Evolutionary conservation across 305 asterid genomes (phyloP), one percentile per base, ranked within the genome.

Genomic region (Galium porrigens): DNA sequence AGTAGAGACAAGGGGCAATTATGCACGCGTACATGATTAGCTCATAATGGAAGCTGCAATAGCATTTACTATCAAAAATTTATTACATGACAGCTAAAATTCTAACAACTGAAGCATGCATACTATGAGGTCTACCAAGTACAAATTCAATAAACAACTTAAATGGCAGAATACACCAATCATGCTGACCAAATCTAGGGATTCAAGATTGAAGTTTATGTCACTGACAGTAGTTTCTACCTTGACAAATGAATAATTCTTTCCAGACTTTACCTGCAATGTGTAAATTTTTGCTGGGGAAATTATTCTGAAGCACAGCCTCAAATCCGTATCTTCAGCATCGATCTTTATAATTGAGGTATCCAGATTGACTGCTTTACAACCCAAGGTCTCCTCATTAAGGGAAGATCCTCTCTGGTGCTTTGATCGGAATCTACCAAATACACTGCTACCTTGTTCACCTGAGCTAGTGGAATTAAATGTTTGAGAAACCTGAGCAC

Each of bases 291-390:
- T 85, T 36, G 73, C 71, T 42, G 99, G 99, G 34, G 99, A 92
- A 71, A 92, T 92, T 73, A 92, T 79, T 79, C 99, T 79, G 87
- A 92, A 92, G 83, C 99, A 92, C 27, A 92, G 85, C 72, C 96
- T 86, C 75, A 92, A 72, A 79, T 92, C 96, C 68, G 89, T 69
- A 77, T 92, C 99, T 70, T 92, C 99, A 34, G 95, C 96, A 74
- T 92, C 99, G 61, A 83, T 76, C 82, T 92, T 92, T 61, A 92
- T 87, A 61, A 91, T 89, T 66, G 99, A 84, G 61, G 96, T 85
- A 49, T 79, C 95, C 79, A 92, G 84, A 82, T 89, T 96, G 77
- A 92, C 88, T 52, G 95, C 80, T 76, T 78, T 84, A 74, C 84
- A 84, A 63, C 91, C 91, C 74, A 87, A 72, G 75, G 63, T 84